These are phyloP conservation scores for Stephanodiscus minutulus DNA, from an alignment of 108 stramenopile species.

Conservation along the genomic window DNA sequence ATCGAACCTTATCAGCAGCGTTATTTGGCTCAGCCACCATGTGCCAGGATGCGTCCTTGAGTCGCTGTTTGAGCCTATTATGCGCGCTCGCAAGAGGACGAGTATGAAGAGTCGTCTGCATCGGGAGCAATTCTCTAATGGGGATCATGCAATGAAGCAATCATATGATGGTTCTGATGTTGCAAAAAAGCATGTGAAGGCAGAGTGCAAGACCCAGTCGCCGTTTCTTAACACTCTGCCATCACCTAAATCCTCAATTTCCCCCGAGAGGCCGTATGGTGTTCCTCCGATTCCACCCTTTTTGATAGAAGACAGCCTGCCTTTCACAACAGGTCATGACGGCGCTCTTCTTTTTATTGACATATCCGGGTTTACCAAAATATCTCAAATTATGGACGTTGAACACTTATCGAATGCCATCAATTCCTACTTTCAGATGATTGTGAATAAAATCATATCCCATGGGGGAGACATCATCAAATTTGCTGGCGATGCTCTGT, in stretches of 20 bases:
- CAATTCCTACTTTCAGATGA: conserved; percentile 79
- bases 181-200: not conserved
- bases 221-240: not conserved
- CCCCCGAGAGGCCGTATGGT: conserved; percentile 4
- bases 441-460: conserved; percentile 65
- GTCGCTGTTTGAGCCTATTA: conserved; percentile 38
- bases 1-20: conserved; percentile 45
- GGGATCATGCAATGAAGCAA: not conserved
- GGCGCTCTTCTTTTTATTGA: conserved; percentile 85
- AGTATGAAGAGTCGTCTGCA: conserved; percentile 8
- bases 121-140: not conserved
- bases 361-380: conserved; percentile 85
- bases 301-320: conserved; percentile 28
- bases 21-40: conserved; percentile 56
- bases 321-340: conserved; percentile 43
- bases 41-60: conserved; percentile 56
- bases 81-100: conserved; percentile 14
- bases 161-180: not conserved
- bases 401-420: conserved; percentile 74
- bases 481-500: conserved; percentile 68
- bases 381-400: conserved; percentile 66
- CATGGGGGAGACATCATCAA: conserved; percentile 76
- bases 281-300: not conserved
- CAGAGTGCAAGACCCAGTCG: not conserved
- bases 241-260: conserved; percentile 22